phyloP scores from a whole-genome alignment of 2,329 filamentous ascomycete species.

The Epichloe festucae region DNA sequence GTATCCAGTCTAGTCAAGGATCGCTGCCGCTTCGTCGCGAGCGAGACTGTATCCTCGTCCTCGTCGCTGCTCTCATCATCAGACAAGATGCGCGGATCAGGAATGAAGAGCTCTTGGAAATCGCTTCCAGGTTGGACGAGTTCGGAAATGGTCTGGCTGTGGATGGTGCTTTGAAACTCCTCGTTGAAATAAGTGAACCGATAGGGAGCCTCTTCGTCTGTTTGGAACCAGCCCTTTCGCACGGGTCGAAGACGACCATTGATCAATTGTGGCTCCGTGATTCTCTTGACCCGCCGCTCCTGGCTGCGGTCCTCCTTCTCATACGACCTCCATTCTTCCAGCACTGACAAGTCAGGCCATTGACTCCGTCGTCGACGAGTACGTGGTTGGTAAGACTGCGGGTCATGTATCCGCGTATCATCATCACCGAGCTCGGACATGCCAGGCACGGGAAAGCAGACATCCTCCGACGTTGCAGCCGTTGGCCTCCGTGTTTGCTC shows the following conservation, averaged over 20 bases:
- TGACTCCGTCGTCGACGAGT: constrained; percentile 51
- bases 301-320: constrained; percentile 78
- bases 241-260: constrained; percentile 78
- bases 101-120: constrained; percentile 82
- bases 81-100: constrained; percentile 63
- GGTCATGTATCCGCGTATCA: constrained; percentile 41
- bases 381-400: constrained; percentile 20
- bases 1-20: constrained; percentile 17
- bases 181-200: constrained; percentile 99
- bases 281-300: constrained; percentile 74
- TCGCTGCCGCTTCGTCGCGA: constrained; percentile 13
- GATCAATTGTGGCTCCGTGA: constrained; percentile 85
- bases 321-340: constrained; percentile 82
- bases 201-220: constrained; percentile 82
- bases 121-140: constrained; percentile 72
- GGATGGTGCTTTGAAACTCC: constrained; percentile 88
- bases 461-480: constrained; percentile 65
- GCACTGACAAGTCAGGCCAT: constrained; percentile 74
- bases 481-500: constrained; percentile 33
- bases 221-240: constrained; percentile 68
- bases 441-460: constrained; percentile 68
- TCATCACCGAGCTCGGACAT: constrained; percentile 74
- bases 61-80: constrained; percentile 60
- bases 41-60: constrained; percentile 22
- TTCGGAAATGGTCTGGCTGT: constrained; percentile 90